These are phyloP conservation scores for Mikania micrantha DNA, from an alignment of 129 eudicot genomes.

Conservation along the genomic window DNA sequence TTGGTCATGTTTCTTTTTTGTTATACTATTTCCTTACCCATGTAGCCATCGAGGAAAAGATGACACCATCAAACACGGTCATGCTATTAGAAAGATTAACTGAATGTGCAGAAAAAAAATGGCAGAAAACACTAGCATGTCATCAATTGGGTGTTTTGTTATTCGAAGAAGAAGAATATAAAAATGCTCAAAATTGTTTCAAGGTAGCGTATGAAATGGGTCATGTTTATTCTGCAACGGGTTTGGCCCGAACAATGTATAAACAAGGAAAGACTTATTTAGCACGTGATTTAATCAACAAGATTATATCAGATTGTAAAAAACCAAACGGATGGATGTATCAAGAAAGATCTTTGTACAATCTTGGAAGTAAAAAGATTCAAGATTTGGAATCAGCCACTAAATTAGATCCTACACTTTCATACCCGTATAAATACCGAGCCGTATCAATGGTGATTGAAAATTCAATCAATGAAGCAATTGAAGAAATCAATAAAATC, in stretches of 20 bases:
- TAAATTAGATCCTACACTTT: conserved; percentile 55
- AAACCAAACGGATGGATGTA: conserved; percentile 62
- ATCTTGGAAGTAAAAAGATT: conserved; percentile 50
- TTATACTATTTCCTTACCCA: conserved; percentile 60
- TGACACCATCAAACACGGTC: conserved; percentile 30
- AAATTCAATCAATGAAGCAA: conserved; percentile 38
- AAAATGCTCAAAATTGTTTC: conserved; percentile 42
- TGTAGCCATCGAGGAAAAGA: conserved; percentile 53
- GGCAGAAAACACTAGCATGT: conserved; percentile 57
- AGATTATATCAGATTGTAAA: conserved; percentile 22
- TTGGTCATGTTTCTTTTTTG: conserved; percentile 47
- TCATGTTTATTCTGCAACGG: conserved; percentile 59
- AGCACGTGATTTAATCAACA: conserved; percentile 46
- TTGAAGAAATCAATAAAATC: conserved; percentile 49
- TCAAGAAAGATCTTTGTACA: conserved; percentile 57
- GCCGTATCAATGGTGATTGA: conserved; percentile 42
- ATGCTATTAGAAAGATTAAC: conserved; percentile 37
- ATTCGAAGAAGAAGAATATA: conserved; percentile 48
- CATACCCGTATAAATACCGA: conserved; percentile 57
- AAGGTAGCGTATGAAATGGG: conserved; percentile 53
- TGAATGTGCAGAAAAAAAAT: conserved; percentile 42
- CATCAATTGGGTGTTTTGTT: conserved; percentile 57
- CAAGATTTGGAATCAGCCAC: conserved; percentile 45
- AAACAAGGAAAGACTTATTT: conserved; percentile 57
- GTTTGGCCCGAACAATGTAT: conserved; percentile 44